A percentile compares a stretch with the other conserved stretches of the same genome.
phyloP scores from a whole-genome alignment of 768 basidiomycete genomes.

The Wakefieldia striispora region DNA sequence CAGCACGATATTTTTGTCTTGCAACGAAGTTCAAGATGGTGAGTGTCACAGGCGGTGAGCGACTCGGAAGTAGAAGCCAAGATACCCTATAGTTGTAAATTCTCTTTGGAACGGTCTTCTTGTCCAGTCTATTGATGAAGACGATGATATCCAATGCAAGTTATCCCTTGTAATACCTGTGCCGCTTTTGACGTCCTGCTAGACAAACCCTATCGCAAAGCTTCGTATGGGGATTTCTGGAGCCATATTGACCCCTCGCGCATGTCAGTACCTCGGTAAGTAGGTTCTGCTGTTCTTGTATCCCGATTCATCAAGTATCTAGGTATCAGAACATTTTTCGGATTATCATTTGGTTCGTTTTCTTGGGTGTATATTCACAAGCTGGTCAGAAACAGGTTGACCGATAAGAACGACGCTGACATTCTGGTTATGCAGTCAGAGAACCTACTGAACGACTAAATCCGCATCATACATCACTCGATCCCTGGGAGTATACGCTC shows the following conservation, averaged over 20 bases:
- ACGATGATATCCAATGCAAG: constrained; percentile 79
- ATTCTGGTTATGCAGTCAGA: constrained; percentile 45
- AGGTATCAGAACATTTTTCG: constrained; percentile 88
- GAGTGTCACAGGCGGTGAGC: constrained; percentile 8
- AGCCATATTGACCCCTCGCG: constrained; percentile 73
- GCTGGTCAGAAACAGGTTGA: constrained; percentile 52
- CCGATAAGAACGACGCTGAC: neutral
- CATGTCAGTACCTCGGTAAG: constrained; percentile 73
- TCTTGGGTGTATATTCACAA: constrained; percentile 79
- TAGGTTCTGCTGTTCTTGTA: neutral
- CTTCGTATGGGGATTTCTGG: constrained; percentile 56
- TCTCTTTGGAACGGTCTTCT: constrained; percentile 81
- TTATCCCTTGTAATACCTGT: neutral
- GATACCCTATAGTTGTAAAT: constrained; percentile 57
- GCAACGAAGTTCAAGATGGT: constrained; percentile 83
- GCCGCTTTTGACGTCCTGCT: constrained; percentile 8
- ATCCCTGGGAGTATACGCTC: constrained; percentile 76
- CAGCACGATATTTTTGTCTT: constrained; percentile 83
- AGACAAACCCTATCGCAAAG: constrained; percentile 71
- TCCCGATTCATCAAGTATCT: neutral
- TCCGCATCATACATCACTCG: constrained; percentile 52
- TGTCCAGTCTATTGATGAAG: constrained; percentile 71
- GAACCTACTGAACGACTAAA: constrained; percentile 75
- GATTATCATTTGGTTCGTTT: constrained; percentile 72
- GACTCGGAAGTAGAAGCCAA: constrained; percentile 7